These are phyloP conservation scores for Draba incana DNA, from an alignment of 345 rosid species.

Conservation along the genomic window DNA sequence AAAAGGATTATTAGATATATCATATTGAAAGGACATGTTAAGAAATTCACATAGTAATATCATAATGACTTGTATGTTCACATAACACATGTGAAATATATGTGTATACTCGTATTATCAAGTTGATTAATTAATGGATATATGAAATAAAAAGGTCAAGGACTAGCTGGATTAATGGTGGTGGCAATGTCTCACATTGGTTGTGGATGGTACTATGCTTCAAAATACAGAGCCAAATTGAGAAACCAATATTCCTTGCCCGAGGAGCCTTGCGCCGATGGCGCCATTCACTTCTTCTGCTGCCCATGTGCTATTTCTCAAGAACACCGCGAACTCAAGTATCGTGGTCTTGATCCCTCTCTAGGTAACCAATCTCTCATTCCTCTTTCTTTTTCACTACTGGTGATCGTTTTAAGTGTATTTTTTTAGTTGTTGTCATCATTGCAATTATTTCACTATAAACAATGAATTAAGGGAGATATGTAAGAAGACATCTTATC, in stretches of 20 bases:
- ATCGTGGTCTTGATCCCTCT: slow-evolving; percentile 42
- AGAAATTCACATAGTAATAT: no score
- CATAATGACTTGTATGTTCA: not conserved
- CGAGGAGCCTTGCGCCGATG: slow-evolving; percentile 41
- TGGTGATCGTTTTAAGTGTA: not conserved
- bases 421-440: not conserved
- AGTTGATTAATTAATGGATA: not conserved
- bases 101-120: not conserved
- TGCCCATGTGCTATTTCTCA: slow-evolving; percentile 41
- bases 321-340: slow-evolving; percentile 42
- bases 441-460: not conserved
- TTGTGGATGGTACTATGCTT: slow-evolving; percentile 42
- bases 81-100: not conserved
- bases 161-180: slow-evolving; percentile 33
- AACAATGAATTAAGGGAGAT: not conserved
- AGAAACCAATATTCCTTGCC: slow-evolving; percentile 39
- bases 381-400: not conserved
- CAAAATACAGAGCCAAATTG: slow-evolving; percentile 38
- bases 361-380: slow-evolving; percentile 29
- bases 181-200: slow-evolving; percentile 43
- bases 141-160: slow-evolving; percentile 18
- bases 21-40: no score
- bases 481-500: no score
- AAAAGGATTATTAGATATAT: no score
- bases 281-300: slow-evolving; percentile 33